Evolutionary conservation across 2,329 filamentous ascomycete genomes (phyloP), one percentile per base, ranked within the genome.

Genomic region (Talaromyces sp.): DNA sequence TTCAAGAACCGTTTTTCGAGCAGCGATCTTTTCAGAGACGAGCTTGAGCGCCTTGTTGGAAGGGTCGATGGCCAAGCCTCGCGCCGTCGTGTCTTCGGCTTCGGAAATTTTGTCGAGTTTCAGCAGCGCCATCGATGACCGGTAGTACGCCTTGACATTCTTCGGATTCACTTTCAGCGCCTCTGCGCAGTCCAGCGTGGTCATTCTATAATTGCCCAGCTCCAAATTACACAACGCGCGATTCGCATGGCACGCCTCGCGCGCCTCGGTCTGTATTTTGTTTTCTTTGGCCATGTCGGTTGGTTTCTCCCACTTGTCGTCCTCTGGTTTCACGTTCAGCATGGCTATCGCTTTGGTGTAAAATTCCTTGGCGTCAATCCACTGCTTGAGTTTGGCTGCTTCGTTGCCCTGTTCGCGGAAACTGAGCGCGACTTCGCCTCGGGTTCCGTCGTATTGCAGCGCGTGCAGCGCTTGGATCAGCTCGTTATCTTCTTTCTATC

Each of bases 351-450:
- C 93, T 78, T 96, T 95, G 31, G 84, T 85, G 74, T 99, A 99
- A 74, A 93, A 97, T 74, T 96, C 92, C 71, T 89, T 88, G 4
- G 93, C 95, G 74, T 98, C 92, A 27, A 76, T 80, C 86, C 89
- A 96, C 54, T 85, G 81, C 74, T 86, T 87, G 59, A 82, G 81
- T 67, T 84, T 82, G 71, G 96, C 96, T 69, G 85, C 87, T 69
- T 98, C 93, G 73, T 99, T 99, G 35, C 95, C 95, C 66, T 91
- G 90, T 72, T 93, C 89, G 69, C 95, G 91, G 79, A 97, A 97
- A 65, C 91, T 91, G 51, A 84, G 78, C 21, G 87, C 89, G 63
- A 96, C 88, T 73, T 98, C 93, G 10, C 87, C 82, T 55, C 90
- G 86, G 9, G 92, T 93, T 21, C 95, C 96, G 78, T 99, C 95